phyloP scores from a whole-genome alignment of 805 yeast species.

The Torulaspora indica region DNA sequence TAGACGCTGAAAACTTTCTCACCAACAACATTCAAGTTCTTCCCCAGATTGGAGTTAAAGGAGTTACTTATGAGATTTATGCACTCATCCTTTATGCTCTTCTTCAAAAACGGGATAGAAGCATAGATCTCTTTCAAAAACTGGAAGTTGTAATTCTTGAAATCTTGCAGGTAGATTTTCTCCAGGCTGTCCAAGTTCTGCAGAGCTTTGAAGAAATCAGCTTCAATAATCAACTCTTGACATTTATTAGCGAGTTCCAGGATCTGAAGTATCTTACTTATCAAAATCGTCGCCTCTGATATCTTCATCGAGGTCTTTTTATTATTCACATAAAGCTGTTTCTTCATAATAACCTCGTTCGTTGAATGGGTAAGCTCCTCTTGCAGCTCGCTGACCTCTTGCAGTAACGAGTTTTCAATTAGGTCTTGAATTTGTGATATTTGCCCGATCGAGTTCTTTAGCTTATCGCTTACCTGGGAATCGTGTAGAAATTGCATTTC shows the following conservation, averaged over 20 bases:
- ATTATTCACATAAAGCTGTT: slow-evolving; percentile 53
- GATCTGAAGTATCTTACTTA: slow-evolving; percentile 71
- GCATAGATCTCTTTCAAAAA: slow-evolving; percentile 65
- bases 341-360: slow-evolving; percentile 54
- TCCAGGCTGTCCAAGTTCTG: slow-evolving; percentile 74
- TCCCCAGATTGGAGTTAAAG: slow-evolving; percentile 56
- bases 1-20: slow-evolving; percentile 49
- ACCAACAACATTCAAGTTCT: slow-evolving; percentile 47
- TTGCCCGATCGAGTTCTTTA: slow-evolving; percentile 50
- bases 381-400: slow-evolving; percentile 54
- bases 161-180: slow-evolving; percentile 62
- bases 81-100: slow-evolving; percentile 69
- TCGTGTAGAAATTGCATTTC: slow-evolving; percentile 34
- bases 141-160: slow-evolving; percentile 58
- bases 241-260: slow-evolving; percentile 82
- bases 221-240: slow-evolving; percentile 69
- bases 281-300: slow-evolving; percentile 62
- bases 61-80: slow-evolving; percentile 61
- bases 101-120: slow-evolving; percentile 71
- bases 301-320: slow-evolving; percentile 65
- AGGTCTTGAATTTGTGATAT: slow-evolving; percentile 57
- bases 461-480: slow-evolving; percentile 33
- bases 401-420: slow-evolving; percentile 49
- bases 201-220: slow-evolving; percentile 79
- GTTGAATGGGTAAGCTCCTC: slow-evolving; percentile 61